Evolutionary conservation across 2,329 filamentous ascomycete genomes (phyloP).

Genomic region (Amesomyces nigricolor): DNA sequence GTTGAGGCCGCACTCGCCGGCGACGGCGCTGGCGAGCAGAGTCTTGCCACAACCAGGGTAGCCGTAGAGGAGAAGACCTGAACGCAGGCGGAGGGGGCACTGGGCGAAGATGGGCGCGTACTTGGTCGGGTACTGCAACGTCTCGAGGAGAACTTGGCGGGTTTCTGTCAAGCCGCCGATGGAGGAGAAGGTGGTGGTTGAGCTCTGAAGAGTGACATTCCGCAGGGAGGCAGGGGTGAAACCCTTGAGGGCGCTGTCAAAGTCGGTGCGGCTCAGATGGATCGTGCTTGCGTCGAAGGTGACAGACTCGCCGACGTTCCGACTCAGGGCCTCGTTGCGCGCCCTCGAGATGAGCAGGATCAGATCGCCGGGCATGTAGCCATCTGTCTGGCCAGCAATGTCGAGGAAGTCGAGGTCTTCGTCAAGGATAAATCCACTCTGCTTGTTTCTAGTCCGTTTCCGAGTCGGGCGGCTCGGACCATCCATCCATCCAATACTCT

Average conservation of each 20-base stretch:
- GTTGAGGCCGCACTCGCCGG: slow-evolving; percentile 88
- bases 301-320: slow-evolving; percentile 54
- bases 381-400: slow-evolving; percentile 87
- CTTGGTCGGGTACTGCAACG: slow-evolving; percentile 92
- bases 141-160: slow-evolving; percentile 86
- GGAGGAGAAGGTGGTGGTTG: slow-evolving; percentile 83
- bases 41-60: slow-evolving; percentile 90
- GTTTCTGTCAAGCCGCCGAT: slow-evolving; percentile 87
- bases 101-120: slow-evolving; percentile 97
- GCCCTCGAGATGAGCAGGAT: slow-evolving; percentile 80
- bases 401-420: slow-evolving; percentile 83
- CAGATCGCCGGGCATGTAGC: slow-evolving; percentile 95
- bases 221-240: slow-evolving; percentile 93
- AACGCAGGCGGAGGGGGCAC: slow-evolving; percentile 87
- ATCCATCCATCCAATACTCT: slow-evolving; percentile 68
- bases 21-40: slow-evolving; percentile 82
- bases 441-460: slow-evolving; percentile 29
- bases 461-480: slow-evolving; percentile 55
- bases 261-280: slow-evolving; percentile 67
- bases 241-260: slow-evolving; percentile 76
- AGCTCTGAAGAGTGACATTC: slow-evolving; percentile 89
- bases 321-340: slow-evolving; percentile 86
- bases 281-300: slow-evolving; percentile 40
- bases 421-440: slow-evolving; percentile 66
- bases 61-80: slow-evolving; percentile 86